Evolutionary conservation across 306 rosid species (phyloP), one percentile per base, ranked within the genome.

Genomic region (Trifolium repens): DNA sequence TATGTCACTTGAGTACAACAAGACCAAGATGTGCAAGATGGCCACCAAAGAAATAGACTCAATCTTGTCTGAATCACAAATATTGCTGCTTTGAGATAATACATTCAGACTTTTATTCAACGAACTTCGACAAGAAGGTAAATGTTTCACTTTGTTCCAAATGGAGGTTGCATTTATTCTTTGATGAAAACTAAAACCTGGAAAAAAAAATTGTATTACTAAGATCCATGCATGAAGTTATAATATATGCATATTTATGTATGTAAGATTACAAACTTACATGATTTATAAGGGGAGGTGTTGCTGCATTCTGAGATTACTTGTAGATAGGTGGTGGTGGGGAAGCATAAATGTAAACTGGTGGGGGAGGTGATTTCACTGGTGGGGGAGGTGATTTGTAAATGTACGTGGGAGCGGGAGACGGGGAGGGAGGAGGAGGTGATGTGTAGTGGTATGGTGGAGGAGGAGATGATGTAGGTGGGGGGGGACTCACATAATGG

Each of bases 131-230:
- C 78, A 55, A 80, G 81, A 86, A 84, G 87, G 87, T 83, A 78
- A 83, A 78, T 71, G 67, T 73, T 81, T 80, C 83, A 75, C 75
- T 76, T 49, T 79, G 75, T 71, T 84, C 78, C 81, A 61, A 43
- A 78, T 37, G 83, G 81, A 85, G 89, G 76, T 84, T 86, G 79
- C 81, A 78, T 90, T 94, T 94, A 94, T 94, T 94, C 62, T 82
- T 62, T 78, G 66, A 74, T 54, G 66, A 79, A 88, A 85, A 85
- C 88, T 81, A 87, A 57, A 87, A 90, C 93, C 98, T 94, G 96
- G 26, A 75, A 74, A 13, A 30, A 43, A 39, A 8, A 32, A 61
- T 40, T 40, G 32, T 68, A 72, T 60, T 63, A 66, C n/a, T 81
- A 67, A 54, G 17, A 60, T 72, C 61, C 4, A 75, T 61, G 8